These are phyloP conservation scores for Tagetes erecta DNA, from an alignment of 129 eudicot species.

Conservation along the genomic window DNA sequence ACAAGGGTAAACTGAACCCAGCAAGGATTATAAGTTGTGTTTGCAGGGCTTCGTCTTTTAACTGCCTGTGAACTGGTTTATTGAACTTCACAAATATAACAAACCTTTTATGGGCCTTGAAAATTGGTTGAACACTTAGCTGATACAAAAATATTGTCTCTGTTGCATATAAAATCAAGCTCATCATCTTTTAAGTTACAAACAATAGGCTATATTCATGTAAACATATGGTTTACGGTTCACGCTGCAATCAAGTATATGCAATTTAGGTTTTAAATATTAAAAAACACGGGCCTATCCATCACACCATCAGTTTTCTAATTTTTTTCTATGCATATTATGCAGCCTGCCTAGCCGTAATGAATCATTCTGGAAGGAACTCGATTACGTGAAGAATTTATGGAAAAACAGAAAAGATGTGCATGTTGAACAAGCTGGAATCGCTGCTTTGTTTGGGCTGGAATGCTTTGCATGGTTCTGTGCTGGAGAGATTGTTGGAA, in stretches of 20 bases:
- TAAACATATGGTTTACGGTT: not conserved
- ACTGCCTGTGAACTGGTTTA: not conserved
- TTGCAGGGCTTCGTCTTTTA: not conserved
- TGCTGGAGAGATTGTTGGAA: conserved; percentile 85
- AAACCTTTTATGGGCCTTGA: not conserved
- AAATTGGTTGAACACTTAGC: not conserved
- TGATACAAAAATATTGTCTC: not conserved
- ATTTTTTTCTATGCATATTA: conserved; percentile 1
- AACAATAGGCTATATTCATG: not conserved
- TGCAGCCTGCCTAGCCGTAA: conserved; percentile 68
- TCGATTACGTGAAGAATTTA: conserved; percentile 56
- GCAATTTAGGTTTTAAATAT: not conserved
- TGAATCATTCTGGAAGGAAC: conserved; percentile 73
- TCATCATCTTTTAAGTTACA: not conserved
- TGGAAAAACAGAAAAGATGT: conserved; percentile 71
- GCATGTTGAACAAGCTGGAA: conserved; percentile 78
- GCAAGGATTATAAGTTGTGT: too few relatives aligned
- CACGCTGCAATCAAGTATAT: not conserved
- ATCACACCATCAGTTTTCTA: not conserved
- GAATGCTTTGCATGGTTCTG: conserved; percentile 88
- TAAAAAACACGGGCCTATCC: not conserved
- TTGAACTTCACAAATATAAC: not conserved
- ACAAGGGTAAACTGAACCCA: not conserved
- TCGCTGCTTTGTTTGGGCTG: conserved; percentile 67
- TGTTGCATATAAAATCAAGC: not conserved